Base-by-base conservation (phyloP, 495 filamentous ascomycete genomes). In the Annulohypoxylon bovei region DNA sequence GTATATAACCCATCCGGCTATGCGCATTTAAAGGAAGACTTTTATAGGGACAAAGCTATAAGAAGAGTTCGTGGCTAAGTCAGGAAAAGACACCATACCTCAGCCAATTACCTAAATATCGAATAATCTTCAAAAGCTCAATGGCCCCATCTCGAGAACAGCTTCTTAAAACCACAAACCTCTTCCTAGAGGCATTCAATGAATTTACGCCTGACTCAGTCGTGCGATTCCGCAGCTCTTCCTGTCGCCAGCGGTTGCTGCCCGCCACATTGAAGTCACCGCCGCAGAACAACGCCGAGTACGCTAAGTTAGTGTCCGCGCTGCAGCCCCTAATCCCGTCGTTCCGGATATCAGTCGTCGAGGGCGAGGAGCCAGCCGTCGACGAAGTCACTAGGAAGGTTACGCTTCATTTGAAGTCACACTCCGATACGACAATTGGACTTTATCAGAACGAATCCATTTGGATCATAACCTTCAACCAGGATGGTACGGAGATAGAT, bases 391-490 rank as follows among this genome's bases (percentile, higher is more conserved):
- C 49, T 12, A 67, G 71, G 14, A 73, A 73, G 42, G 76, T 73
- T 39, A 37, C 61, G 37, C 11, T 79, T 40, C 69, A 74, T 53
- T 32, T 75, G 42, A 70, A 66, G 18, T 79, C 77, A 18, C 64
- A 44, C 2, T 71, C 74, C n/a, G 64, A 67, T 1, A 76, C 77
- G 1, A 52, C 47, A 4, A 32, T 71, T 8, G 79, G 78, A 3
- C 57, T 68, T 3, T 79, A 77, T 33, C 35, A 69, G 18, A 80
- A 79, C 33, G 79, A 80, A 30, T 81, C 80, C 52, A 62, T 78
- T 8, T 66, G 76, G 44, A 35, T 68, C 2, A 27, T 81, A 14
- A 75, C 70, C 18, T 55, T 80, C 55, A 78, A 71, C 8, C 44
- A 74, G 47, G 77, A 81, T 62, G 75, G 78, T 1, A 72, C 25